These are phyloP conservation scores for Myrica gale DNA, from an alignment of 306 rosid species.

Conservation along the genomic window DNA sequence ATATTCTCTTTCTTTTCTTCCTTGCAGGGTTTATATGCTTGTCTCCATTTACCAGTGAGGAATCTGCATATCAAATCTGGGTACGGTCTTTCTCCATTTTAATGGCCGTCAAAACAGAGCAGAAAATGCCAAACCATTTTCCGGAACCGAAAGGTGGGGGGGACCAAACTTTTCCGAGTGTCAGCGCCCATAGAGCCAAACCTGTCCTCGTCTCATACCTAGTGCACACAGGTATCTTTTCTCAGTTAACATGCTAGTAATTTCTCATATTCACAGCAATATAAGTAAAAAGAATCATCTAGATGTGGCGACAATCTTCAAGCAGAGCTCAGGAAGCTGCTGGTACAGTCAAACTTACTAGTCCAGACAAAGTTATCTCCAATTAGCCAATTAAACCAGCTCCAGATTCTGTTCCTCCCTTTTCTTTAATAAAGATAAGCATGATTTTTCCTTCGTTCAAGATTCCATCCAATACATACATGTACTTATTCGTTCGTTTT, in stretches of 20 bases:
- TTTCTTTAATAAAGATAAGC: background rate
- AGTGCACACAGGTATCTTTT: background rate
- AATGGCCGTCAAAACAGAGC: background rate
- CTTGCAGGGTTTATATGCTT: background rate
- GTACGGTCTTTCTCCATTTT: background rate
- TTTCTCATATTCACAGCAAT: background rate
- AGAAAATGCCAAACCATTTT: background rate
- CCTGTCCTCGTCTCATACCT: background rate
- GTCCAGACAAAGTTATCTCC: background rate
- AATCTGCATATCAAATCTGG: no score
- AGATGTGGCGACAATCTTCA: background rate
- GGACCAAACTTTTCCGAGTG: background rate
- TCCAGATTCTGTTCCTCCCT: background rate
- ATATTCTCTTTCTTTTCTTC: conserved; percentile 2
- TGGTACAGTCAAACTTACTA: no score
- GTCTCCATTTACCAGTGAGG: background rate
- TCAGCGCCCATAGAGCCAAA: background rate
- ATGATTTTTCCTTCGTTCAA: background rate
- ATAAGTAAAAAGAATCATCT: background rate
- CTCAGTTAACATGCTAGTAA: background rate
- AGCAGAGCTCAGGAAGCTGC: background rate
- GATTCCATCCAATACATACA: background rate
- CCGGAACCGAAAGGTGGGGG: background rate
- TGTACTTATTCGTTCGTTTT: no score
- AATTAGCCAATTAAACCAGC: background rate